These are phyloP conservation scores for Schwanniomyces occidentalis DNA, from an alignment of 805 yeast species.

Conservation along the genomic window DNA sequence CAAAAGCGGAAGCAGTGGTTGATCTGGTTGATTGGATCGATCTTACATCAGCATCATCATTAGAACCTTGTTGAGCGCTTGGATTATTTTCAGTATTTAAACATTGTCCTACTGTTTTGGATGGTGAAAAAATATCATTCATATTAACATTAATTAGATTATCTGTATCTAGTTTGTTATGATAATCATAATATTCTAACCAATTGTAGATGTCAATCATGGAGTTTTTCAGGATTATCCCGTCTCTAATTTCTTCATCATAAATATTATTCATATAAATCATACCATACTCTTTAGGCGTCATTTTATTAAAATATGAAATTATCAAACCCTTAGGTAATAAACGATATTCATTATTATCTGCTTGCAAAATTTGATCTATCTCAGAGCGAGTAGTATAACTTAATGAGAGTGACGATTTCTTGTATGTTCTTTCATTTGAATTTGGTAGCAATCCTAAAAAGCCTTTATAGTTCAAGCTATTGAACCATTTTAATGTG, in stretches of 20 bases:
- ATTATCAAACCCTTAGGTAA: slow-evolving; percentile 29
- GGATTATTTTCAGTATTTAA: too few relatives aligned
- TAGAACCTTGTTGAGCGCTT: too few relatives aligned
- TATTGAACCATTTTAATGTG: slow-evolving; percentile 35
- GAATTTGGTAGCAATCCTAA: slow-evolving; percentile 27
- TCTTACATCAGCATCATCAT: slow-evolving; percentile 4
- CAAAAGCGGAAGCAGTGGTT: slow-evolving; percentile 21
- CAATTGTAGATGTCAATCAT: slow-evolving; percentile 28
- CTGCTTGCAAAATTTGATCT: slow-evolving; percentile 13
- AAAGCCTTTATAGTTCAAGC: slow-evolving; percentile 36
- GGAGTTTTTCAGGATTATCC: slow-evolving; percentile 8
- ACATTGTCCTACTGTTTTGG: too few relatives aligned
- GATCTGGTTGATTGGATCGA: slow-evolving; percentile 6
- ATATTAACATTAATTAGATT: slow-evolving; percentile 16
- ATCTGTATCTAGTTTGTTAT: slow-evolving; percentile 20
- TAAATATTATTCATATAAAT: slow-evolving; percentile 15
- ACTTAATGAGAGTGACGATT: slow-evolving; percentile 25
- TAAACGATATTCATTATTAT: not conserved
- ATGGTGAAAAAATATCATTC: too few relatives aligned
- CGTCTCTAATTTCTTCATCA: slow-evolving; percentile 4
- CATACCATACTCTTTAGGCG: slow-evolving; percentile 35
- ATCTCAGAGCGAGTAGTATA: slow-evolving; percentile 17
- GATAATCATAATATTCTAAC: slow-evolving; percentile 33
- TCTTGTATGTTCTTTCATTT: slow-evolving; percentile 20
- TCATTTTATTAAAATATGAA: slow-evolving; percentile 22